Percentiles rank a stretch among this genome's conserved stretches.
These are phyloP conservation scores for Ogataea wickerhamii DNA, from an alignment of 805 yeast species.

Conservation along the genomic window DNA sequence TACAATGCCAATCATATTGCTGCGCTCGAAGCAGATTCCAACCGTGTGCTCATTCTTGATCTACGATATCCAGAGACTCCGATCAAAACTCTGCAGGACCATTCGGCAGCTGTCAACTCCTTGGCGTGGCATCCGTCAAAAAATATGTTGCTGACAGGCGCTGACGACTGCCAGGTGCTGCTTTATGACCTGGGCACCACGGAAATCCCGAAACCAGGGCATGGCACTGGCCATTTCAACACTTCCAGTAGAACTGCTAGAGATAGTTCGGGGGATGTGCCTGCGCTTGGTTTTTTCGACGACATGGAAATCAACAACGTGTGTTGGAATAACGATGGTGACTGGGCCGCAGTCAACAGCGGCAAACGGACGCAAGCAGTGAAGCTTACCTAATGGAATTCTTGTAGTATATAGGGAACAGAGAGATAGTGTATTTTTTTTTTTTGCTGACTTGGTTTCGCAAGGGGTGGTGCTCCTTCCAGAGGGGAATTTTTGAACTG, in stretches of 20 bases:
- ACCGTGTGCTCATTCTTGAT: constrained; percentile 67
- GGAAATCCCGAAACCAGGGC: constrained; percentile 7
- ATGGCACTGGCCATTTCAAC: background rate
- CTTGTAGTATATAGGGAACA: too few relatives aligned
- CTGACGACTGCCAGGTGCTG: constrained; percentile 71
- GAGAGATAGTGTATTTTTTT: background rate
- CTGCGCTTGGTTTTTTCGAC: constrained; percentile 49
- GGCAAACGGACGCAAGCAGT: constrained; percentile 71
- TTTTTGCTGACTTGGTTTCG: constrained; percentile 5
- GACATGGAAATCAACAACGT: constrained; percentile 72
- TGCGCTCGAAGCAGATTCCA: constrained; percentile 69
- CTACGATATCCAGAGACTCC: constrained; percentile 88
- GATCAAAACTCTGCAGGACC: constrained; percentile 63
- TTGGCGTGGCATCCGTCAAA: constrained; percentile 82
- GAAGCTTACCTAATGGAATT: constrained; percentile 17
- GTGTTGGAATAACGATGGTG: constrained; percentile 68
- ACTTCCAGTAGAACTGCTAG: constrained; percentile 5
- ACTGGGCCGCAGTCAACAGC: constrained; percentile 75
- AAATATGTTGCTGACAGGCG: constrained; percentile 58
- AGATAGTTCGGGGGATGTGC: background rate
- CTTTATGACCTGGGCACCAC: constrained; percentile 56
- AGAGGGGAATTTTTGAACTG: too few relatives aligned
- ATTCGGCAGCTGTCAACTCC: constrained; percentile 62
- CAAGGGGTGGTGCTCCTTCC: too few relatives aligned
- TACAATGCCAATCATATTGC: constrained; percentile 81